Base-by-base conservation (phyloP, 768 basidiomycete species). In the Termitomyces sp. region DNA sequence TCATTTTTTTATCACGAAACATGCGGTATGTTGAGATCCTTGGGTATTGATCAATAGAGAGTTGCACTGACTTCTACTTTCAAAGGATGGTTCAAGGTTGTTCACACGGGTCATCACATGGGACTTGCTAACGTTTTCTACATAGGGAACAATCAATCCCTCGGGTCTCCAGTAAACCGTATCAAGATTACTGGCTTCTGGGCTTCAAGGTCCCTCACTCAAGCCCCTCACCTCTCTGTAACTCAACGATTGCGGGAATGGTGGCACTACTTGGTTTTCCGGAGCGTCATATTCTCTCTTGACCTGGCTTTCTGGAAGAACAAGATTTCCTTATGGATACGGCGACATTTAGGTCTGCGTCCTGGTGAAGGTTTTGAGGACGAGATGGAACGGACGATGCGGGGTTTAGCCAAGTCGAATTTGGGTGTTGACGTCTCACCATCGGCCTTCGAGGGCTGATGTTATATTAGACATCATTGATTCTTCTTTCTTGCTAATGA, bases 111-210 rank as follows among this genome's bases (percentile, higher is more conserved):
- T 9, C 52, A 17, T 42, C 12, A 15, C 40, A 26, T n/a, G 67
- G 71, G 68, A 69, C 49, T 53, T 68, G 34, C 64, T 68, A 68
- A 54, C 32, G 9, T 43, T 21, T 32, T 35, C 40, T 19, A 32
- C 43, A 17, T 45, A 85, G 79, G 87, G 17, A 92, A 92, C 68
- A 93, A 93, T 62, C 89, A 93, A 68, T 73, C 79, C 2, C 81
- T 95, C 37, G 88, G 90, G 14, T 89, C 89, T 2, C 93, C 93
- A 0, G 88, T 93, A 0, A 94, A 95, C 65, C 82, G 93, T 19
- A 86, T 97, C 71, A 93, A 92, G 68, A 88, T 95, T 52, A 91
- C 88, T 0, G 93, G 89, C 0, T 82, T 80, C 66, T 91, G 84
- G 81, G 93, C 91, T 26, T 85, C 90, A 4, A 76, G 78, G 22